Conservation (phyloP, 2,329 filamentous ascomycete species). For the Fusarium tupiense region DNA sequence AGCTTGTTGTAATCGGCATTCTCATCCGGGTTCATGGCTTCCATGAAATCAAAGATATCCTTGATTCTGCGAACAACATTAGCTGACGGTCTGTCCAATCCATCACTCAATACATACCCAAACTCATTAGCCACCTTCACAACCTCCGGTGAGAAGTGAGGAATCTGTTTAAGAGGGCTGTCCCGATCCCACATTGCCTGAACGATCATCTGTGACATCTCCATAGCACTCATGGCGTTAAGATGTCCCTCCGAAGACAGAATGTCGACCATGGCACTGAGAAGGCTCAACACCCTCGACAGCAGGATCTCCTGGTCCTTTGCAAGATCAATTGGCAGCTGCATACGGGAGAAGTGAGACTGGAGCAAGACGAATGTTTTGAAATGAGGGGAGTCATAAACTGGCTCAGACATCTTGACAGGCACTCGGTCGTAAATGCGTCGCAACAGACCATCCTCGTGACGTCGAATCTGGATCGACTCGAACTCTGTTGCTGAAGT, state of each 20-base stretch:
- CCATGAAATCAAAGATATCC: conserved; percentile 98
- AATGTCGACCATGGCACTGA: conserved; percentile 94
- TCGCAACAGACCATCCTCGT: conserved; percentile 87
- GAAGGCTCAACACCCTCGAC: conserved; percentile 83
- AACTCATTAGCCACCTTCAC: conserved; percentile 85
- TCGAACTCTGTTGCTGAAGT: conserved; percentile 98
- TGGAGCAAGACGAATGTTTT: conserved; percentile 98
- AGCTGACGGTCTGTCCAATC: conserved; percentile 37
- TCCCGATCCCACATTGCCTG: conserved; percentile 99
- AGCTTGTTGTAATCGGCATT: conserved; percentile 83
- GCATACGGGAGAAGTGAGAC: conserved; percentile 97
- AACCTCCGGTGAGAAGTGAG: conserved; percentile 86
- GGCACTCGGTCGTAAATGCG: conserved; percentile 95
- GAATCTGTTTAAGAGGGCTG: conserved; percentile 96
- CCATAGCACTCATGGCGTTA: conserved; percentile 98
- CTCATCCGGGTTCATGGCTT: conserved; percentile 96
- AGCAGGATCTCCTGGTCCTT: conserved; percentile 95
- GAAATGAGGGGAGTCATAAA: conserved; percentile 95
- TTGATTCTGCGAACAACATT: conserved; percentile 70
- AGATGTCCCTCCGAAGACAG: conserved; percentile 94
- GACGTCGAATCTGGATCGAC: conserved; percentile 89
- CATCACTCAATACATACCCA: conserved; percentile 62
- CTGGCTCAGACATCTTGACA: conserved; percentile 90
- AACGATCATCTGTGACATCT: conserved; percentile 98
- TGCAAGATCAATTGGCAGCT: conserved; percentile 91